Base-by-base conservation (phyloP, 2,329 filamentous ascomycete species). In the Emericellopsis cladophorae region DNA sequence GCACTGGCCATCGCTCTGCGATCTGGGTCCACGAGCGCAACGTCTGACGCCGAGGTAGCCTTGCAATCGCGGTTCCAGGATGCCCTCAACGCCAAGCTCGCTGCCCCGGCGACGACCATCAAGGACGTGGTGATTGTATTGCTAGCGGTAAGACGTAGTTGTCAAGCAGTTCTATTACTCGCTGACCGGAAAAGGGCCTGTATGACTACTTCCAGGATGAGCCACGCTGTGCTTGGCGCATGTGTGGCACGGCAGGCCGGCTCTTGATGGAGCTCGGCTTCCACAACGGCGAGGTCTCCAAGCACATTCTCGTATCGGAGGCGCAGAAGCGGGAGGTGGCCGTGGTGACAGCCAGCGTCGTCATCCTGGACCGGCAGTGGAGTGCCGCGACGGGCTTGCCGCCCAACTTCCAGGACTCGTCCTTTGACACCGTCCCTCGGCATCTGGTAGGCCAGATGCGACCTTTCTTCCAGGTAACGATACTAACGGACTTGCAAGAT, bases 251-350 rank as follows among this genome's bases (percentile, higher is more conserved):
- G 3, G 52, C 51, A 6, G 52, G 52, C 2, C 46, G 48, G 3
- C 51, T 53, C 38, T 10, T 52, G 7, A 50, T 54, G 49, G 52
- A 54, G 23, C 50, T 54, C 4, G 52, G 52, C 1, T 44, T 54
- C 2, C 52, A 54, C n/a, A 52, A 47, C n/a, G 42, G 48, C 12
- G 50, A 53, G 1, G 49, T 54, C 2, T 47, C 46, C 1, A 44
- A 48, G 10, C 49, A 54, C 11, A 40, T 45, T 2, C 18, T 43
- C 3, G 24, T 39, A 10, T 39, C 46, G 11, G 38, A 41, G 6
- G 40, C 26, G 8, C 36, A 45, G 34, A 39, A 39, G 11, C 15
- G 34, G 2, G 36, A 45, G 22, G 31, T 40, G 4, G 36, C 31
- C n/a, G 39, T 33, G n/a, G 31, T 48, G 4, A 44, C 42, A 31